Evolutionary conservation across 1,284 basidiomycete species (phyloP), one percentile per base, ranked within the genome.

Genomic region (Cutaneotrichosporon sp.): DNA sequence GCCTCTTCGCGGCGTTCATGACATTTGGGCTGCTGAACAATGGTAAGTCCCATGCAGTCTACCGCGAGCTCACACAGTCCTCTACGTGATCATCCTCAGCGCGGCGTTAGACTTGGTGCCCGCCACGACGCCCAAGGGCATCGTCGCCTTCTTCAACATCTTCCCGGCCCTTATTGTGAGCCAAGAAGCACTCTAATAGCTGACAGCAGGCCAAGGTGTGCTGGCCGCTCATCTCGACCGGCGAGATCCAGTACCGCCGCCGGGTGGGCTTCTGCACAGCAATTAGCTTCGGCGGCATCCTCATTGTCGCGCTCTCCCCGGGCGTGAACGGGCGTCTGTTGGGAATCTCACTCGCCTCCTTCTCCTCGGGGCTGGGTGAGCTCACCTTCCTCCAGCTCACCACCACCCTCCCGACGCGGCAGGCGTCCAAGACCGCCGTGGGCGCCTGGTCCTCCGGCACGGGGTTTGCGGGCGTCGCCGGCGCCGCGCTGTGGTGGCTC

Each of bases 21-120:
- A 68, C 71, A 49, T 80, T 80, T 65, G 79, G 79, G 3, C 69
- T 80, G 10, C 72, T 80, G 27, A 80, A 80, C 59, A 80, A 80
- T 62, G 77, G 76, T 75, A 38, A 34, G 68, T n/a, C 16, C 0
- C 31, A 13, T 16, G 8, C 14, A 14, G n/a, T n/a, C n/a, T n/a
- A n/a, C n/a, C n/a, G n/a, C n/a, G n/a, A 45, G 27, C 60, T 57
- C 16, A 55, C 54, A 3, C 68, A 92, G 91, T 94, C 11, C 83
- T 93, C 61, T 97, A 98, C 78, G 95, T 98, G 36, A 91, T 99
- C 68, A 97, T 98, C 66, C 85, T 98, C 25, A 95, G 92, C 1
- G 95, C 95, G 5, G 95, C 95, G 0, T 83, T 97, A 16, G 95
- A 99, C 77, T 84, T 99, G 4, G 92, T 98, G 0, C 92, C 95